phyloP scores from a whole-genome alignment of 768 basidiomycete species.

The Leccinum arenicola region DNA sequence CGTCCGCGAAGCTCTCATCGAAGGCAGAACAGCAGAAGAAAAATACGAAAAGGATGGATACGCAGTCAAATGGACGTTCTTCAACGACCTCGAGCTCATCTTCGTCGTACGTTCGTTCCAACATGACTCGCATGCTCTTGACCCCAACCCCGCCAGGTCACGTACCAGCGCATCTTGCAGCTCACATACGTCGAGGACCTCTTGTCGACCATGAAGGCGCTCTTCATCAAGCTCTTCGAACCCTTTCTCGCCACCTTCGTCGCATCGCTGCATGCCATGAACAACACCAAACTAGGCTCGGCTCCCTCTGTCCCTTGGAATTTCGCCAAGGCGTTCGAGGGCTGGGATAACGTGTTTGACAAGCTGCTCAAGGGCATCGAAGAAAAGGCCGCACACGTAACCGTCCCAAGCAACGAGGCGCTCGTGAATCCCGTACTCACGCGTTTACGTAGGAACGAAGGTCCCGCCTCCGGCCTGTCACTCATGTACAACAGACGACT shows the following conservation, averaged over 20 bases:
- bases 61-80: slow-evolving; percentile 90
- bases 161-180: slow-evolving; percentile 94
- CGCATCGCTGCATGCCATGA: slow-evolving; percentile 71
- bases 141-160: slow-evolving; percentile 55
- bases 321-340: slow-evolving; percentile 65
- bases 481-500: slow-evolving; percentile 36
- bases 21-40: slow-evolving; percentile 77
- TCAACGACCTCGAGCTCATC: slow-evolving; percentile 93
- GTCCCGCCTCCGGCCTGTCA: slow-evolving; percentile 48
- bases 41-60: slow-evolving; percentile 94
- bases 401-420: background rate
- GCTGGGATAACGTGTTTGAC: slow-evolving; percentile 82
- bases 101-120: slow-evolving; percentile 71
- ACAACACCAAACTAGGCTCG: slow-evolving; percentile 36
- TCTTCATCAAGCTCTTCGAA: slow-evolving; percentile 86
- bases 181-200: slow-evolving; percentile 92
- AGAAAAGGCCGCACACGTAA: slow-evolving; percentile 67
- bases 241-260: slow-evolving; percentile 83
- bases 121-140: background rate
- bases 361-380: slow-evolving; percentile 71
- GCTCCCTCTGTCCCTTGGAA: slow-evolving; percentile 53
- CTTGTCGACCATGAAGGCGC: slow-evolving; percentile 69
- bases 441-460: slow-evolving; percentile 59
- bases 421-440: slow-evolving; percentile 2
- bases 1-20: slow-evolving; percentile 88